Base-by-base conservation (phyloP, 768 basidiomycete genomes). In the Rhizopogon vulgaris region DNA sequence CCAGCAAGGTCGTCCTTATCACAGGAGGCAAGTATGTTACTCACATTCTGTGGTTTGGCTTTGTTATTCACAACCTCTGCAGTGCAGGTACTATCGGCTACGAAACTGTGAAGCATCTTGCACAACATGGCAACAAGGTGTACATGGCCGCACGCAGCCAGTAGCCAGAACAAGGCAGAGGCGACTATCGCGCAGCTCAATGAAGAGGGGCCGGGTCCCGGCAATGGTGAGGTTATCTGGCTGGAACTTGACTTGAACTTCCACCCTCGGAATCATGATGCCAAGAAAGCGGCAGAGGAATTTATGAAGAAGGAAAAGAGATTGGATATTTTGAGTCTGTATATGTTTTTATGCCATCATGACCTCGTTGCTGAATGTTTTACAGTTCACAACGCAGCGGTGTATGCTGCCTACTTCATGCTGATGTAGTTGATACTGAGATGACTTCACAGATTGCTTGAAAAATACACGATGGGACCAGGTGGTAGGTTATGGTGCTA, bases 71-170 rank as follows among this genome's bases (percentile, higher is more conserved):
- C 10, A 15, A 10, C 5, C 5, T 40, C 8, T 7, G n/a, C 34
- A 79, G 77, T 41, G 59, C 71, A 0, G 78, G 80, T 1, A n/a
- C n/a, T n/a, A 71, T 80, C 14, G 82, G 83, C 0, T 76, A 73
- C 55, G 71, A 71, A 0, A 82, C 78, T 0, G 73, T 80, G 17
- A 70, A 73, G 48, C 73, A 76, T 55, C 75, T 85, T 17, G 79
- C 74, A 0, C 69, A 71, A 6, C 70, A 66, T 7, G 80, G 82
- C 14, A 81, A 82, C 4, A 83, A 78, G 57, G 78, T 84, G 6
- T 83, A 83, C 56, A 71, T 85, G 55, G 78, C 73, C 0, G 76
- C 79, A 6, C 73, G 82, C 15, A 73, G 69, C 55, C 75, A 77
- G 82, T 14, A 73, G 69, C 55, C 75, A 77, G 55, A 57, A 58